These are phyloP conservation scores for Colletotrichum costaricense DNA, from an alignment of 2,329 filamentous ascomycete genomes.

Conservation along the genomic window DNA sequence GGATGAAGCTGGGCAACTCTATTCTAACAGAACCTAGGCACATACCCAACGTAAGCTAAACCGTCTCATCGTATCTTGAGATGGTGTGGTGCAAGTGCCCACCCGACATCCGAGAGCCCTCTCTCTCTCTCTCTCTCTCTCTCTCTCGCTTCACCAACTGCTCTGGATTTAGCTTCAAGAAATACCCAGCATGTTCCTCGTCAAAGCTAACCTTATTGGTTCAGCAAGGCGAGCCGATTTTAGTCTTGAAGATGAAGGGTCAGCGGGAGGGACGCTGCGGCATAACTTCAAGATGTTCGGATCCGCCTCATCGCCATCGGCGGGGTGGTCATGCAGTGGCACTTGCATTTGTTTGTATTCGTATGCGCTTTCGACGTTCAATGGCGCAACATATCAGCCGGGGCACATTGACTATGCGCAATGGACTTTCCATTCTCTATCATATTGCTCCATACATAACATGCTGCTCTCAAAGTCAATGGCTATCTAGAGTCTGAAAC, in stretches of 20 bases:
- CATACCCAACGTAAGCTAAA: background rate
- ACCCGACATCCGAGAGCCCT: background rate
- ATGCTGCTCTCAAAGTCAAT: background rate
- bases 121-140: background rate
- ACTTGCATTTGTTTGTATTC: background rate
- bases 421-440: background rate
- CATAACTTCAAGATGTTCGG: background rate
- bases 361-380: background rate
- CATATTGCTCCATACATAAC: background rate
- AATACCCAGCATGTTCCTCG: conserved; percentile 8
- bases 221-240: background rate
- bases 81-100: conserved; percentile 5
- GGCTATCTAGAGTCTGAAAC: background rate
- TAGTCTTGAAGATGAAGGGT: background rate
- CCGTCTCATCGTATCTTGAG: conserved; percentile 1
- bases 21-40: background rate
- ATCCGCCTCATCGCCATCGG: background rate
- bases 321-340: background rate
- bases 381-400: background rate
- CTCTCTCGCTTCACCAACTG: conserved; percentile 22
- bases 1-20: background rate
- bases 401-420: background rate
- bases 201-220: conserved; percentile 18
- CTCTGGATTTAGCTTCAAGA: conserved; percentile 13
- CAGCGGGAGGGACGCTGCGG: background rate